Evolutionary conservation across 495 filamentous ascomycete species (phyloP), one percentile per base, ranked within the genome.

Genomic region (Tuber umbilicatum): DNA sequence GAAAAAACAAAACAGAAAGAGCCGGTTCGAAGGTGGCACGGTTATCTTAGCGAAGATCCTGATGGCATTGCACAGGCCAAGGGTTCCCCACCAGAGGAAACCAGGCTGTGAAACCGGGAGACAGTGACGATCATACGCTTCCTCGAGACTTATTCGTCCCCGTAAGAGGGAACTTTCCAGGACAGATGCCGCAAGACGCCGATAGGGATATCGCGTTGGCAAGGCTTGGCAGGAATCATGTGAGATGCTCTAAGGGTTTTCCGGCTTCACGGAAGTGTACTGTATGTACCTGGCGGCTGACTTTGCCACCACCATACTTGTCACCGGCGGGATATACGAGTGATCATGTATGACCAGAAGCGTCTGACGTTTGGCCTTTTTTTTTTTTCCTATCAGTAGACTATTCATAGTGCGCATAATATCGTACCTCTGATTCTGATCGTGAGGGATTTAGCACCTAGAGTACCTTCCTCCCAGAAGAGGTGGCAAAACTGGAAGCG

Each of bases 21-120:
- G 55, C 12, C n/a, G 27, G 55, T 64, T 31, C n/a, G 55, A 31
- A 64, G 55, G 55, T 64, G 55, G 27, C 27, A 64, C 27, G 27
- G 55, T 64, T 55, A 27, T 55, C 47, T 55, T 64, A 64, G 55
- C 55, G 55, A 64, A 64, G 23, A 64, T 17, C 55, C 27, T 64
- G n/a, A 64, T 64, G 47, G 47, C 47, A n/a, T 55, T 2, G 47
- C 47, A n/a, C 47, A 55, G 47, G 47, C 47, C 47, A 55, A 55
- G 23, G 50, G 17, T 47, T 47, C 39, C 5, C 16, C 16, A 16
- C 17, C 42, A 60, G 31, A 3, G 16, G 31, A n/a, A 27, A 10
- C n/a, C n/a, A 2, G 50, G n/a, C 50, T 27, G 50, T 27, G n/a
- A 10, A 60, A 60, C 23, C 50, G 50, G n/a, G 50, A 60, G 50